Percentiles rank a stretch among this genome's conserved stretches.
phyloP scores from a whole-genome alignment of 2,329 filamentous ascomycete species.

The Pseudofabraea citricarpa region DNA sequence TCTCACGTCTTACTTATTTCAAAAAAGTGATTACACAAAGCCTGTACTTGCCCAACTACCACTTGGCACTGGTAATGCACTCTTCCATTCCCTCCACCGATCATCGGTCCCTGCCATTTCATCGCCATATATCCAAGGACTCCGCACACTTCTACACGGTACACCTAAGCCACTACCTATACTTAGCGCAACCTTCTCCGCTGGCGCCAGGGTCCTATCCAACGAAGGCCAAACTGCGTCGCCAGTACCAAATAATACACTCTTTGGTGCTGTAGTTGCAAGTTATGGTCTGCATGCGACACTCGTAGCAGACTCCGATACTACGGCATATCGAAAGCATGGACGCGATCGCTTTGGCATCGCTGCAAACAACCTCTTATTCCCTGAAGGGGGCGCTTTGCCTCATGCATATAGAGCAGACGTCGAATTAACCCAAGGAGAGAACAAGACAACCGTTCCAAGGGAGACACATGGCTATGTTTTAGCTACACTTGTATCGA shows the following conservation, averaged over 20 bases:
- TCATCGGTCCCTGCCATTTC: slow-evolving; percentile 38
- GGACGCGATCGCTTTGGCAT: slow-evolving; percentile 78
- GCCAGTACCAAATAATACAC: slow-evolving; percentile 20
- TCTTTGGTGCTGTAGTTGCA: slow-evolving; percentile 77
- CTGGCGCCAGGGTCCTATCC: slow-evolving; percentile 42
- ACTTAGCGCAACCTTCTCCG: slow-evolving; percentile 58
- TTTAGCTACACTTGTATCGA: slow-evolving; percentile 70
- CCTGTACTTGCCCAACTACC: slow-evolving; percentile 52
- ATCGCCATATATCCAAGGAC: slow-evolving; percentile 28
- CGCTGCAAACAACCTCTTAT: slow-evolving; percentile 74
- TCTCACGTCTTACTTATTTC: too few relatives aligned
- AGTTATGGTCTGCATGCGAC: slow-evolving; percentile 89
- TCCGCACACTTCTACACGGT: slow-evolving; percentile 58
- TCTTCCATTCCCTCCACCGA: slow-evolving; percentile 55
- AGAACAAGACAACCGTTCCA: slow-evolving; percentile 26
- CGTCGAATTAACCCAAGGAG: slow-evolving; percentile 33
- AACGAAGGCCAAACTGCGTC: slow-evolving; percentile 22
- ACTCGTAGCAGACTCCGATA: slow-evolving; percentile 88
- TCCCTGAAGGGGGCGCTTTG: slow-evolving; percentile 39
- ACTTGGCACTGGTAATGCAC: slow-evolving; percentile 61
- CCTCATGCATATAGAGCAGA: slow-evolving; percentile 53
- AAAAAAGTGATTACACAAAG: slow-evolving; percentile 16
- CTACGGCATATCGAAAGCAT: slow-evolving; percentile 70
- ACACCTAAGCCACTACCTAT: slow-evolving; percentile 49
- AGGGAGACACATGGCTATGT: slow-evolving; percentile 66